Conservation (phyloP, 345 rosid species). For the Salix dunnii region DNA sequence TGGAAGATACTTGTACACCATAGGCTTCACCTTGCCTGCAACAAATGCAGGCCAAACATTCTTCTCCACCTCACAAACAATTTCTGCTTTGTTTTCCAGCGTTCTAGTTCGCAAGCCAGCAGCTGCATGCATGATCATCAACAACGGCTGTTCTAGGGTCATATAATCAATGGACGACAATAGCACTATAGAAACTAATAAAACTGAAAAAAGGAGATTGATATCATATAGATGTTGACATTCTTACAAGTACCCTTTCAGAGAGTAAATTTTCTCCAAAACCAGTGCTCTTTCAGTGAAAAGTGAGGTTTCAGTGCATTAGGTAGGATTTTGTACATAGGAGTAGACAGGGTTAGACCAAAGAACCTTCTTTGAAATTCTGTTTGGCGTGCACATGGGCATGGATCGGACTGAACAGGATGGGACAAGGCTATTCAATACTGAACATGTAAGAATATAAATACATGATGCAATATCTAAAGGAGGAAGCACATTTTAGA, state of each 20-base stretch:
- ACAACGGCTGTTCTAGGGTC: not conserved
- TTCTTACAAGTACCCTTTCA: not conserved
- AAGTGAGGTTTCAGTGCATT: not conserved
- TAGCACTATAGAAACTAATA: not conserved
- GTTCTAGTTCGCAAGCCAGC: constrained; percentile 75
- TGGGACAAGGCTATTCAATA: not conserved
- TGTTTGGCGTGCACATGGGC: not conserved
- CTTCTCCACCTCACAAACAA: constrained; percentile 74
- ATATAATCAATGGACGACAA: not conserved
- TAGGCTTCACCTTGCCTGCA: constrained; percentile 68
- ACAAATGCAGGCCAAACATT: constrained; percentile 78
- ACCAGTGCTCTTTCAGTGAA: not conserved
- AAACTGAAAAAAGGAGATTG: not conserved
- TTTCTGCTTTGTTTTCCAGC: constrained; percentile 59
- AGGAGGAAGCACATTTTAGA: not conserved
- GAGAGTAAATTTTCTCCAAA: not conserved
- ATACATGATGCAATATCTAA: not conserved
- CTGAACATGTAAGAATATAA: not conserved
- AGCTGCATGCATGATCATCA: constrained; percentile 38
- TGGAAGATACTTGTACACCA: constrained; percentile 50
- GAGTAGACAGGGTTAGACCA: not conserved
- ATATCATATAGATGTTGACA: not conserved
- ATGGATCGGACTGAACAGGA: not conserved
- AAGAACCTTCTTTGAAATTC: not conserved
- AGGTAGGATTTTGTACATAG: not conserved